Percentiles rank a stretch among this genome's conserved stretches.
Conservation (phyloP, 164 flowering plant species). For the Kingdonia uniflora region DNA sequence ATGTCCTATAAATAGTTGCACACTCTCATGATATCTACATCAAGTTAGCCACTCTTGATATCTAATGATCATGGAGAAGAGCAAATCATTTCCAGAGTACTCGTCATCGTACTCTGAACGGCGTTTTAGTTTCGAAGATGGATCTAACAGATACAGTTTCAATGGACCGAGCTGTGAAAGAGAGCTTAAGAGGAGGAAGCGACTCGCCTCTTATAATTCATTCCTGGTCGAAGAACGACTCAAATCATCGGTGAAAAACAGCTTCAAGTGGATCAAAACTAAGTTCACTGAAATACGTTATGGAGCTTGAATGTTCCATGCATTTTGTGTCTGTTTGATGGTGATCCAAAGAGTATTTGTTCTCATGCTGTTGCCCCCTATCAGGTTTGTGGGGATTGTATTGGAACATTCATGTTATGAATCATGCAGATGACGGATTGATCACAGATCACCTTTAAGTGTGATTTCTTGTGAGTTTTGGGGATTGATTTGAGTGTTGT, state of each 20-base stretch:
- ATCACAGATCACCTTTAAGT: no score
- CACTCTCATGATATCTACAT: no score
- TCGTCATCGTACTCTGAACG: constrained; percentile 20
- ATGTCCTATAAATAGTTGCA: no score
- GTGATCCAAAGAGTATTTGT: no score
- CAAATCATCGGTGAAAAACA: constrained; percentile 46
- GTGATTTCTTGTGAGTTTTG: no score
- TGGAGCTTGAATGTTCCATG: constrained; percentile 14
- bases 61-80: constrained; percentile 36
- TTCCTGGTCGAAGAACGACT: constrained; percentile 50
- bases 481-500: no score
- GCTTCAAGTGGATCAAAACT: constrained; percentile 82
- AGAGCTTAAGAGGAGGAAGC: constrained; percentile 61
- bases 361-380: no score
- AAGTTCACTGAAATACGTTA: constrained; percentile 46
- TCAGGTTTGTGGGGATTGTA: no score
- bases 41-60: no score
- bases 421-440: no score
- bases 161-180: constrained; percentile 63
- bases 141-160: constrained; percentile 26
- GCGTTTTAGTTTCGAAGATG: constrained; percentile 27
- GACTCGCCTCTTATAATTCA: constrained; percentile 58
- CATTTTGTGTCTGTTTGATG: background rate
- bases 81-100: constrained; percentile 47
- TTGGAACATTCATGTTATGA: no score